phyloP scores from a whole-genome alignment of 495 filamentous ascomycete genomes.

The Penicillium flavigenum region DNA sequence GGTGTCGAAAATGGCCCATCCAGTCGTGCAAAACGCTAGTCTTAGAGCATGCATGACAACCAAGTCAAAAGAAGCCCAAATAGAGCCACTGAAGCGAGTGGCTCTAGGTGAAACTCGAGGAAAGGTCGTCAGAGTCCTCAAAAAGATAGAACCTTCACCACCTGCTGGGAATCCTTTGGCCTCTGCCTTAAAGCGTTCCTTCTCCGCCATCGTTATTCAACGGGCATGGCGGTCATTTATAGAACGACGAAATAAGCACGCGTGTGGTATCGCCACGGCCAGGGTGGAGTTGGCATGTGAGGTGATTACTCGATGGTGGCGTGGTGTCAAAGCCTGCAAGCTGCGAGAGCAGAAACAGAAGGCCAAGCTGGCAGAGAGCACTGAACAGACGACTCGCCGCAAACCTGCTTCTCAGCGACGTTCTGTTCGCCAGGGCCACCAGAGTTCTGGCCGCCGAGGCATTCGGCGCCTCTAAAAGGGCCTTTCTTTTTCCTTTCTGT shows the following conservation, averaged over 20 bases:
- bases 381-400: not conserved
- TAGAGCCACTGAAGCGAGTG: slow-evolving; percentile 2
- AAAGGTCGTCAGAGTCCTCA: not conserved
- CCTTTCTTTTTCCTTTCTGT: not conserved
- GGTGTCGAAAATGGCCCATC: not conserved
- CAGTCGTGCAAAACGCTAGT: slow-evolving; percentile 4
- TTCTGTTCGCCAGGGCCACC: not conserved
- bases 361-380: not conserved
- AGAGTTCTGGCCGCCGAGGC: not conserved
- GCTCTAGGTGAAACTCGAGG: slow-evolving; percentile 16
- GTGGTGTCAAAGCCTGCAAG: not conserved
- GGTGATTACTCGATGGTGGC: slow-evolving; percentile 11
- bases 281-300: not conserved
- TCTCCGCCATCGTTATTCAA: slow-evolving; percentile 2
- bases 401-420: not conserved
- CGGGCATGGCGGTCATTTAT: slow-evolving; percentile 3
- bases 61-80: not conserved
- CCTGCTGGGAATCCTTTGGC: not conserved
- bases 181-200: not conserved
- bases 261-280: not conserved
- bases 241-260: not conserved
- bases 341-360: not conserved
- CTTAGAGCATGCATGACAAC: not conserved
- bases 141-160: not conserved
- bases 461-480: not conserved